Base-by-base conservation (phyloP, 1,139 yeast genomes). In the Yamadazyma buinensis region DNA sequence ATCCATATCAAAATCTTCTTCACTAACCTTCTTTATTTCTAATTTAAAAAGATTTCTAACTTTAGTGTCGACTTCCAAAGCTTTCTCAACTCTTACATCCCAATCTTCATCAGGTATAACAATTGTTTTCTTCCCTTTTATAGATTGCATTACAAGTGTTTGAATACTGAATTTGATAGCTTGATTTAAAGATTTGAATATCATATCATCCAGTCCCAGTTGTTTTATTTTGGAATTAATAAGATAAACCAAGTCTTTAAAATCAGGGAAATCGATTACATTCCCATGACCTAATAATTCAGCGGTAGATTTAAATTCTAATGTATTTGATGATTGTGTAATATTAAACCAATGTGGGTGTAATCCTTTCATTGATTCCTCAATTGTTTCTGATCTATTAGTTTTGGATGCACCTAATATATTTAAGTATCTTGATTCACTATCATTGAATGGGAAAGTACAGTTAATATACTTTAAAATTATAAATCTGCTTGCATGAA, bases 311-410 rank as follows among this genome's bases (percentile, higher is more conserved):
- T 62, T 66, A 42, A 62, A 62, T n/a, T 65, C 72, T 0, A 42
- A 39, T 0, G 65, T 59, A 30, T 64, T 65, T 5, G 74, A 57
- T 0, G 77, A 64, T 45, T 67, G 74, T 30, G 67, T 51, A 7
- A 67, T 55, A 33, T 61, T 64, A 50, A 75, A 80, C 77, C 82
- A 75, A 49, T 84, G 76, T 0, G 97, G 97, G 51, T 86, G 80
- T 20, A 92, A 64, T 0, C 97, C 97, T 40, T 77, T 77, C n/a
- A 58, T 57, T 0, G 96, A 83, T 54, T 88, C 97, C 49, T 88
- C 95, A 11, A 80, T 64, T 0, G 82, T 76, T 44, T 87, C 95
- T 1, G 86, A 69, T 34, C 84, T 67, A 45, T 83, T 84, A 3
- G 56, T 58, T 19, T 66, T 50, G 13, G 76, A 60, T 9, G 86